A percentile compares a stretch with the other conserved stretches of the same genome.
These are phyloP conservation scores for Chrysoporthe deuterocubensis DNA, from an alignment of 2,329 filamentous ascomycete species.

Conservation along the genomic window DNA sequence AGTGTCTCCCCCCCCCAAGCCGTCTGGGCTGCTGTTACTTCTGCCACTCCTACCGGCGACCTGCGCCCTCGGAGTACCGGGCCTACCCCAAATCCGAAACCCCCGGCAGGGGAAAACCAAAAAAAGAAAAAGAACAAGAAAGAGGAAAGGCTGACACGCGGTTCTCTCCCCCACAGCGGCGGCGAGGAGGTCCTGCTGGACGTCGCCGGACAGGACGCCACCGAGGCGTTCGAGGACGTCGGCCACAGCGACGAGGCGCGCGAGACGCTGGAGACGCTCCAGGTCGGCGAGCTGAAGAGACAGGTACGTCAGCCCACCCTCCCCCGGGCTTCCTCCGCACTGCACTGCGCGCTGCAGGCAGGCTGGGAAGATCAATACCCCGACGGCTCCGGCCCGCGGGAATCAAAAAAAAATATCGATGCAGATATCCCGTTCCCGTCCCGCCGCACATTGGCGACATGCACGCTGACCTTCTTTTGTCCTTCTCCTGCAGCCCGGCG, in stretches of 20 bases:
- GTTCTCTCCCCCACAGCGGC: conserved; percentile 63
- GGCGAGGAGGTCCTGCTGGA: conserved; percentile 98
- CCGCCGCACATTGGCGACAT: no score
- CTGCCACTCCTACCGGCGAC: conserved; percentile 17
- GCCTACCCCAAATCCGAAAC: background rate
- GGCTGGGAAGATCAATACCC: background rate
- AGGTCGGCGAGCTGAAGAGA: conserved; percentile 79
- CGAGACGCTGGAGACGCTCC: conserved; percentile 81
- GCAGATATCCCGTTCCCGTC: background rate
- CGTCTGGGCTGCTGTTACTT: conserved; percentile 16
- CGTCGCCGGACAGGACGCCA: conserved; percentile 92
- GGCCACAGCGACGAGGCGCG: conserved; percentile 98
- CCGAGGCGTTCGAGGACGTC: conserved; percentile 98
- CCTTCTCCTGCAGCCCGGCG: conserved; percentile 63
- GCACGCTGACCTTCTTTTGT: conserved; percentile 28
- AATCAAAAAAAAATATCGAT: background rate
- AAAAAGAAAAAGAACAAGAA: no score
- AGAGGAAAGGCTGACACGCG: conserved; percentile 33
- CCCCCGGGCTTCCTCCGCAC: background rate
- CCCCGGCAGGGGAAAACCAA: conserved; percentile 11
- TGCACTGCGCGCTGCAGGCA: background rate
- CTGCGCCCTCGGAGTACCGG: conserved; percentile 7
- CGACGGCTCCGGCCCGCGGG: background rate
- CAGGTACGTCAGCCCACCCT: conserved; percentile 58
- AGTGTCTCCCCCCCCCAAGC: conserved; percentile 41